Percentiles rank a stretch among this genome's conserved stretches.
Evolutionary conservation across 192 early-diverging fungal genomes (phyloP).

Genomic region (Coemansia asiatica): DNA sequence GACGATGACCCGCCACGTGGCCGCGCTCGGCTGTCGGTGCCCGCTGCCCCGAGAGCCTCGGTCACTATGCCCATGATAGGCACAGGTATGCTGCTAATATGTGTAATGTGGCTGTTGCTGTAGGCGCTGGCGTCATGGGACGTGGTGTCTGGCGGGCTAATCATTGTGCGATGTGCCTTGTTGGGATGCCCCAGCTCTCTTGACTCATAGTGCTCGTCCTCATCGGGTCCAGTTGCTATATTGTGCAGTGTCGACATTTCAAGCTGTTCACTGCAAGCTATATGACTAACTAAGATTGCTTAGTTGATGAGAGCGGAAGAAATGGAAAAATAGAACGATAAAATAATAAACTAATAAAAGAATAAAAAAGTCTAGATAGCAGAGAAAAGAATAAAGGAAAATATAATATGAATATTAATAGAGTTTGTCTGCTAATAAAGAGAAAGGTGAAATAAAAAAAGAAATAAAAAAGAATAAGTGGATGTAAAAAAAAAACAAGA

Average conservation of each 20-base stretch:
- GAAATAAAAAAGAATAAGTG: no score
- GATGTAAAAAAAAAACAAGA: neutral
- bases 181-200: constrained; percentile 48
- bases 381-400: constrained; percentile 3
- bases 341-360: no score
- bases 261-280: neutral
- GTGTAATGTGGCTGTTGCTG: constrained; percentile 10
- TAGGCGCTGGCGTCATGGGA: constrained; percentile 8
- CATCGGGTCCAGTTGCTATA: constrained; percentile 30
- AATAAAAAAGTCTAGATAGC: constrained; percentile 9
- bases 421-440: no score
- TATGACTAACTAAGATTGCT: neutral
- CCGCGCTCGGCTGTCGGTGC: neutral
- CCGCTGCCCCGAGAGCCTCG: neutral
- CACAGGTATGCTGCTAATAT: neutral
- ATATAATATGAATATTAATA: no score
- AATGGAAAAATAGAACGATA: constrained; percentile 2
- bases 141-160: constrained; percentile 21
- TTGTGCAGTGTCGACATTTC: constrained; percentile 28
- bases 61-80: neutral
- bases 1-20: constrained; percentile 9
- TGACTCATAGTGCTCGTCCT: constrained; percentile 53
- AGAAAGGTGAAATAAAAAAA: no score
- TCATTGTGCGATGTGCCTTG: constrained; percentile 34
- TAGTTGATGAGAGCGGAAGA: neutral